phyloP scores from a whole-genome alignment of 116 monocot species.

The Phalaenopsis hybrid region DNA sequence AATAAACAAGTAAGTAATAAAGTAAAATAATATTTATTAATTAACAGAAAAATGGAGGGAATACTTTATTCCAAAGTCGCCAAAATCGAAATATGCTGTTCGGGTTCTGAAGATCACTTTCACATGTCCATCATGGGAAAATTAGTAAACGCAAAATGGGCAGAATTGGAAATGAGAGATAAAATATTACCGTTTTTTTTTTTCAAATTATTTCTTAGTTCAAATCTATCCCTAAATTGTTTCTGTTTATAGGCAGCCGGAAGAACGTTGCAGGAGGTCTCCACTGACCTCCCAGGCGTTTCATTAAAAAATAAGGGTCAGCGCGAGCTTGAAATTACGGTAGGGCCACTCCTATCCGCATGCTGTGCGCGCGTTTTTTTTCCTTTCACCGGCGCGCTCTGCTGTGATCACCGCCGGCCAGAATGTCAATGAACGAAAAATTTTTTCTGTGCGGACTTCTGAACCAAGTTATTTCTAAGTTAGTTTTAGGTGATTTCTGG shows the following conservation, averaged over 20 bases:
- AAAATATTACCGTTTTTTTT: not conserved
- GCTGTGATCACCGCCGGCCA: no score
- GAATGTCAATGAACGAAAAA: no score
- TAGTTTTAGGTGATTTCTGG: no score
- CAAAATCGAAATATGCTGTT: conserved; percentile 19
- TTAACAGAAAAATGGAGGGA: not conserved
- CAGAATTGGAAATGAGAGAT: no score
- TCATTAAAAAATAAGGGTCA: no score
- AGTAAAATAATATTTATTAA: conserved; percentile 2
- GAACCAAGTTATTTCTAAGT: no score
- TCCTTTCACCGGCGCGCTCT: not conserved
- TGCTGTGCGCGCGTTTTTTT: not conserved
- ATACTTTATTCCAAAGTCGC: conserved; percentile 9
- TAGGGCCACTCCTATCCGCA: not conserved
- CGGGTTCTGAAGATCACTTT: not conserved
- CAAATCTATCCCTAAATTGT: no score
- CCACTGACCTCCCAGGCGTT: not conserved
- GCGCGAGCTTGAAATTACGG: not conserved
- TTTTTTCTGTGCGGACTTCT: no score
- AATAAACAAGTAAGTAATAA: not conserved
- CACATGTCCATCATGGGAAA: not conserved
- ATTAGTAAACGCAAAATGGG: not conserved
- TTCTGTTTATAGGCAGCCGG: not conserved
- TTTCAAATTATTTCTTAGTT: no score
- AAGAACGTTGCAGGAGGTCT: not conserved